These are phyloP conservation scores for Xylaria polymorpha DNA, from an alignment of 2,329 filamentous ascomycete genomes.

Conservation along the genomic window DNA sequence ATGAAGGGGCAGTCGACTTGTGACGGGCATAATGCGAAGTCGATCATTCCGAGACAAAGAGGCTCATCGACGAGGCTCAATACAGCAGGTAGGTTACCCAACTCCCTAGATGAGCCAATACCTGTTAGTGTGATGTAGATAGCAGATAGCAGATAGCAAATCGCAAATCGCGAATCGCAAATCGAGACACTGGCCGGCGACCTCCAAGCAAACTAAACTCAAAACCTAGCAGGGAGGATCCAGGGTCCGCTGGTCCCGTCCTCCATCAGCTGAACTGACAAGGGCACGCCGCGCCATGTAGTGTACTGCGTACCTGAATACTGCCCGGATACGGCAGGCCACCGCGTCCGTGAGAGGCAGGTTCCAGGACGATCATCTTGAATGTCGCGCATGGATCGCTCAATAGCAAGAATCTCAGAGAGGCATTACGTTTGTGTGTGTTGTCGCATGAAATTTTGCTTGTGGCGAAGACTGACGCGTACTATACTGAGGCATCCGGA, in stretches of 20 bases:
- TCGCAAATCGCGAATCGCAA: neutral
- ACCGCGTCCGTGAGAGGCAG: neutral
- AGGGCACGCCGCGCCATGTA: slow-evolving; percentile 12
- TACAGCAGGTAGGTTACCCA: neutral
- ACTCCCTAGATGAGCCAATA: slow-evolving; percentile 22
- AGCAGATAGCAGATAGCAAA: neutral
- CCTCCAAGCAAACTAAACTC: neutral
- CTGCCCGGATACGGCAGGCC: slow-evolving; percentile 16
- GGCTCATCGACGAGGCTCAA: slow-evolving; percentile 10
- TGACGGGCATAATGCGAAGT: slow-evolving; percentile 5
- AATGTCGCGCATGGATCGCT: slow-evolving; percentile 10
- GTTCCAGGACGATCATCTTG: neutral
- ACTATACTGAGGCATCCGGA: slow-evolving; percentile 17
- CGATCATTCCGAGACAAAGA: slow-evolving; percentile 1
- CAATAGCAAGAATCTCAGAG: neutral
- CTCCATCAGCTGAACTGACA: slow-evolving; percentile 24
- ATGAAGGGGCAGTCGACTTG: neutral
- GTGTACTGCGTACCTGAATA: slow-evolving; percentile 18
- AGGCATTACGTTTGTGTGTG: neutral
- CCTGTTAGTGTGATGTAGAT: too few species aligned
- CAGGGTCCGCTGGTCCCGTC: slow-evolving; percentile 22
- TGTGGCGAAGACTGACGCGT: slow-evolving; percentile 28
- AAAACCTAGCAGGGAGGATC: slow-evolving; percentile 11
- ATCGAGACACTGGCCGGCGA: neutral
- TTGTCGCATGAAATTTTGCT: neutral